Evolutionary conservation across 2,329 filamentous ascomycete species (phyloP).

Genomic region (Ustulina deusta): DNA sequence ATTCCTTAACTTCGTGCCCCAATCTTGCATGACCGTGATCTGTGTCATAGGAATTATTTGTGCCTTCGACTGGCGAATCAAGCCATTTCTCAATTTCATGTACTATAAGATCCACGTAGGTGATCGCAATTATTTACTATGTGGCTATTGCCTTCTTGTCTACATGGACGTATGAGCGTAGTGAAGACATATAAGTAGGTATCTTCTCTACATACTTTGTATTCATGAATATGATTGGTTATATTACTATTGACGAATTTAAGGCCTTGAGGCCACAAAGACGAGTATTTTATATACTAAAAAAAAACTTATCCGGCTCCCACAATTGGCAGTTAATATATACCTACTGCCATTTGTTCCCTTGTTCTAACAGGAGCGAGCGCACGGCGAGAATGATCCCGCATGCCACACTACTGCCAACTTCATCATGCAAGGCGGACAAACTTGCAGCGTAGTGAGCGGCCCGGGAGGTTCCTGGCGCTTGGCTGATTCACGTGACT

Average conservation of each 20-base stretch:
- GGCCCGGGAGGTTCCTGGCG: not conserved
- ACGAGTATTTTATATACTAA: constrained; percentile 15
- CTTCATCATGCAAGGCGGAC: not conserved
- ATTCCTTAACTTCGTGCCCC: not conserved
- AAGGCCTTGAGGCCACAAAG: not conserved
- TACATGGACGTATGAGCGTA: not conserved
- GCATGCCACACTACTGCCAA: not conserved
- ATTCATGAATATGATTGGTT: constrained; percentile 12
- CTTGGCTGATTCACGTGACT: not conserved
- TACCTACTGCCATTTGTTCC: not conserved
- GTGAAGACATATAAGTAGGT: not conserved
- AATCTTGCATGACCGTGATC: not conserved
- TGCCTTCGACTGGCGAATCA: not conserved
- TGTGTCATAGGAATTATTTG: not conserved
- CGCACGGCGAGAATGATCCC: not conserved
- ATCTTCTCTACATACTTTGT: not conserved
- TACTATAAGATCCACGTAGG: not conserved
- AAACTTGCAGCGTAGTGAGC: not conserved
- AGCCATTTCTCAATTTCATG: not conserved
- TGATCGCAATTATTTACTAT: not conserved
- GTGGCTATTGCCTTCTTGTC: not conserved
- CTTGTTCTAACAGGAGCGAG: not conserved
- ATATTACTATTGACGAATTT: constrained; percentile 17
- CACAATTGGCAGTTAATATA: not conserved
- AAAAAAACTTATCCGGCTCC: not conserved